Conservation (phyloP, 2,329 filamentous ascomycete species). For the Trichocomaceae sp. region DNA sequence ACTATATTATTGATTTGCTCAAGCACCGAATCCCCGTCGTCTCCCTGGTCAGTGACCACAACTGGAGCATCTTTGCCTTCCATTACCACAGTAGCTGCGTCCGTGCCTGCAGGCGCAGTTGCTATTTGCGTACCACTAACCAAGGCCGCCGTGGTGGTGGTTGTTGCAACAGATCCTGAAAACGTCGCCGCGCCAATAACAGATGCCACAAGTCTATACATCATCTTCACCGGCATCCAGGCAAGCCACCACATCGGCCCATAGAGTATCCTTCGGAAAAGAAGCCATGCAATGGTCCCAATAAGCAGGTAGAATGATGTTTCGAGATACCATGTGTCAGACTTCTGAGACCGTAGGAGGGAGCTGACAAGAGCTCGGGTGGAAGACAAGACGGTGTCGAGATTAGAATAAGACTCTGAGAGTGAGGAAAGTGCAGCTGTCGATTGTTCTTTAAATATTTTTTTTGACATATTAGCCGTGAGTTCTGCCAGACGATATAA, state of each 20-base stretch:
- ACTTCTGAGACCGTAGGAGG: slow-evolving; percentile 81
- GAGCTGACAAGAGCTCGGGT: slow-evolving; percentile 70
- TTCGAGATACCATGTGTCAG: slow-evolving; percentile 95
- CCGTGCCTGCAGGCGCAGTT: slow-evolving; percentile 13
- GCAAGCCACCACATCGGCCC: slow-evolving; percentile 86
- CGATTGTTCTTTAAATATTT: slow-evolving; percentile 53
- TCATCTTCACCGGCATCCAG: slow-evolving; percentile 68
- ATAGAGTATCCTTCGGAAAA: slow-evolving; percentile 79
- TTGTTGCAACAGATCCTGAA: slow-evolving; percentile 23
- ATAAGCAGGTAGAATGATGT: slow-evolving; percentile 78
- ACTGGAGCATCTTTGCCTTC: slow-evolving; percentile 4
- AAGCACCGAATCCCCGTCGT: slow-evolving; percentile 31
- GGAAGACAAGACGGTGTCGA: slow-evolving; percentile 69
- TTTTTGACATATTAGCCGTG: background rate
- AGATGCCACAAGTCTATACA: slow-evolving; percentile 54
- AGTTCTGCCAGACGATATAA: background rate
- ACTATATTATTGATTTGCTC: slow-evolving; percentile 39
- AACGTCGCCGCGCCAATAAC: slow-evolving; percentile 49
- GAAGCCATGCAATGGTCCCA: slow-evolving; percentile 72
- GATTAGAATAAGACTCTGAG: slow-evolving; percentile 69
- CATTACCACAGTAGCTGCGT: slow-evolving; percentile 6
- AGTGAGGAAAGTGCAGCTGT: slow-evolving; percentile 75
- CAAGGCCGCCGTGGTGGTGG: slow-evolving; percentile 16
- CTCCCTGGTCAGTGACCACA: slow-evolving; percentile 17
- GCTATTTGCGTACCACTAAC: slow-evolving; percentile 16